phyloP scores from a whole-genome alignment of 192 early-diverging fungal genomes.

The Obelidium mucronatum region DNA sequence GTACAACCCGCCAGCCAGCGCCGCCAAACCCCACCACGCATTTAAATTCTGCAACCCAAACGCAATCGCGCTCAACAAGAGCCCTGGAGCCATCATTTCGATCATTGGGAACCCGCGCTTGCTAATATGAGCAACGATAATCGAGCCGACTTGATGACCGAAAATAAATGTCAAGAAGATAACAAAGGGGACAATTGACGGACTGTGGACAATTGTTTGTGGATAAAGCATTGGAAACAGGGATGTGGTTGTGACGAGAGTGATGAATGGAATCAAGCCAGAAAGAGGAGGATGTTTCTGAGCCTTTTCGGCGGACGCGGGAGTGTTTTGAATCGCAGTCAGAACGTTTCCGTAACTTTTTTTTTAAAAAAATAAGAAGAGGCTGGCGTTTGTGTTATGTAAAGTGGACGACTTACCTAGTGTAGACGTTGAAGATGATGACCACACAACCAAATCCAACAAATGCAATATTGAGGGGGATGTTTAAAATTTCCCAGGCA shows the following conservation, averaged over 20 bases:
- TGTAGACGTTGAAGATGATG: conserved; percentile 59
- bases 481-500: conserved; percentile 3
- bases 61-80: conserved; percentile 2
- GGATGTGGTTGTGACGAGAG: conserved; percentile 56
- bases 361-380: too few species aligned
- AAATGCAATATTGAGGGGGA: conserved; percentile 59
- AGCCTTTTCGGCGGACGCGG: conserved; percentile 60
- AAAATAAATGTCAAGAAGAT: conserved; percentile 77
- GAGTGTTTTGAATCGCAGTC: conserved; percentile 54
- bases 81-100: conserved; percentile 51
- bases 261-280: conserved; percentile 69
- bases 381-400: too few species aligned
- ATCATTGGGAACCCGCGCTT: conserved; percentile 81
- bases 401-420: conserved; percentile 57
- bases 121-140: conserved; percentile 86
- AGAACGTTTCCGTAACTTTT: too few species aligned
- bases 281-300: conserved; percentile 58
- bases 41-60: not conserved
- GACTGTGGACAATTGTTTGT: not conserved
- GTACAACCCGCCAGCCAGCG: conserved; percentile 33
- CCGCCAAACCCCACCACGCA: conserved; percentile 40
- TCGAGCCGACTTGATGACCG: conserved; percentile 81
- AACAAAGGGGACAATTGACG: conserved; percentile 67
- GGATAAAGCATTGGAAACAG: conserved; percentile 67
- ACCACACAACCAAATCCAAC: conserved; percentile 56